Conservation (phyloP, 306 rosid genomes). For the Quercus berberidifolia region DNA sequence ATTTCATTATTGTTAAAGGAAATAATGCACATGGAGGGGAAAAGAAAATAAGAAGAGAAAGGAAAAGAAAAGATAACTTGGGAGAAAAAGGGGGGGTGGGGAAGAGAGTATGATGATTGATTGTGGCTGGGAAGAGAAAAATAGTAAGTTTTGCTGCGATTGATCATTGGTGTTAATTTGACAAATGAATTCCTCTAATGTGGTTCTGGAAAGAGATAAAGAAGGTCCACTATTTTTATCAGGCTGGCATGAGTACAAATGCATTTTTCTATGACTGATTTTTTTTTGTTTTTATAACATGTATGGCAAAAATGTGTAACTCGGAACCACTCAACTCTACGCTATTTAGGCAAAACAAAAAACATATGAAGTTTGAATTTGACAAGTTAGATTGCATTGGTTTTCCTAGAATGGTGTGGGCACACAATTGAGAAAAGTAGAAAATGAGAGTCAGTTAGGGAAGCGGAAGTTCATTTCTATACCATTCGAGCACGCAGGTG, state of each 20-base stretch:
- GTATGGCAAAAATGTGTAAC: not conserved
- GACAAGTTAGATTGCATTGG: too few relatives aligned
- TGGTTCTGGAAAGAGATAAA: not conserved
- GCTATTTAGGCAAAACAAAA: too few relatives aligned
- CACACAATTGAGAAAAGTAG: too few relatives aligned
- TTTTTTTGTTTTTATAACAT: not conserved
- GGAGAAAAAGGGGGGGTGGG: not conserved
- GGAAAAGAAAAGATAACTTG: not conserved
- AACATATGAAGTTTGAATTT: too few relatives aligned
- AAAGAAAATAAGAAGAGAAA: not conserved
- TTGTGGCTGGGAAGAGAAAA: not conserved
- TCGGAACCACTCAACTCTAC: not conserved
- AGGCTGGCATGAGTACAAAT: not conserved
- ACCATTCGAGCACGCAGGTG: too few relatives aligned
- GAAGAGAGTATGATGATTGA: not conserved
- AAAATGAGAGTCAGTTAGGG: too few relatives aligned
- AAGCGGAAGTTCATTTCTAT: too few relatives aligned
- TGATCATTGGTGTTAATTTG: not conserved
- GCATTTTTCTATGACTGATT: too few relatives aligned
- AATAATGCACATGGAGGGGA: slow-evolving; percentile 10
- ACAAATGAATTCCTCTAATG: not conserved
- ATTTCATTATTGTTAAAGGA: slow-evolving; percentile 9
- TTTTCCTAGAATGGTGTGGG: too few relatives aligned
- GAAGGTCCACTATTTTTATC: not conserved
- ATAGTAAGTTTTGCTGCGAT: not conserved